Base-by-base conservation (phyloP, 2,329 filamentous ascomycete genomes). In the Penicillium sclerotigenum region DNA sequence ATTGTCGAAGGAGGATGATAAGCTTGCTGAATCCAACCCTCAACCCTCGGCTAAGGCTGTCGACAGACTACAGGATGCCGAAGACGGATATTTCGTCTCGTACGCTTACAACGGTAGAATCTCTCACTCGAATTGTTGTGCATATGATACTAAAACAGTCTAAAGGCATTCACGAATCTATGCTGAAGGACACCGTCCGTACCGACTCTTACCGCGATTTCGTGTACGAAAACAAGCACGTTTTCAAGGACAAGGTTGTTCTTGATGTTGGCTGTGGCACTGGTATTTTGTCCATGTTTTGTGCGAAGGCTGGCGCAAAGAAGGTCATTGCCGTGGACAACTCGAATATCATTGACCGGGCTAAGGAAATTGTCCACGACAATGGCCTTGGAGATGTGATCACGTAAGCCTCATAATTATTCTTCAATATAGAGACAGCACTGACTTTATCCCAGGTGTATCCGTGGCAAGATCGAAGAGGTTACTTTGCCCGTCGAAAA, bases 151-250 rank as follows among this genome's bases (percentile, higher is more conserved):
- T 65, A 53, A 63, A 28, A 40, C 31, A 3, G 14, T 34, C 7
- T 18, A n/a, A 69, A 89, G 90, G 91, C 55, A 97, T 97, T 54
- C 92, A 97, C 72, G 91, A 96, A 71, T 91, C 89, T 8, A 97
- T 97, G 92, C 82, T 97, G 59, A 96, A 96, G 72, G 92, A 97
- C 69, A 81, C 84, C 0, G 82, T 96, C 38, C 88, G 92, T 49
- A 97, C 92, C 11, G 89, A 96, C 67, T 88, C 90, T 3, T 97
- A 97, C 75, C 86, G 92, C 43, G 91, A 97, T 75, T 96, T 97
- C 71, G 91, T 97, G 68, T 96, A 97, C 77, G 85, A 87, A 63
- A 91, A 97, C 77, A 94, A 96, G 73, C 80, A 90, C 62, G 77
- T 96, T 4, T 96, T 97, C 75, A 85, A 86, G 31, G 89, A 86